Evolutionary conservation across 495 filamentous ascomycete genomes (phyloP).

Genomic region (Penicillium bovifimosum): DNA sequence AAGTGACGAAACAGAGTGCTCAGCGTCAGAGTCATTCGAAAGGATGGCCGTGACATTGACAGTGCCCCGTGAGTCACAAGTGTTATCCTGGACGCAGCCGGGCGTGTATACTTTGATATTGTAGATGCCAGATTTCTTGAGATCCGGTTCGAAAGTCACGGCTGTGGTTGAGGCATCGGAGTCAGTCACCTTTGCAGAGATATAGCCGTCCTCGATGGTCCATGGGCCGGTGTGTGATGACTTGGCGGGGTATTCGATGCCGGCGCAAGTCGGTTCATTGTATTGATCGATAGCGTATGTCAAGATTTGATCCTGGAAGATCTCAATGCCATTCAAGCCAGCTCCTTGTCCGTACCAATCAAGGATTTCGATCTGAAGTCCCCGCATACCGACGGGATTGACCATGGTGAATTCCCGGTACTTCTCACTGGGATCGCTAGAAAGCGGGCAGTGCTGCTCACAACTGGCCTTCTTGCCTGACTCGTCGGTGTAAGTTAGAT

Average conservation of each 20-base stretch:
- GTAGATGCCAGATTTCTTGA: slow-evolving; percentile 87
- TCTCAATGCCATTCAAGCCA: slow-evolving; percentile 79
- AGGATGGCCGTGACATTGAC: slow-evolving; percentile 74
- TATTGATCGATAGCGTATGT: slow-evolving; percentile 79
- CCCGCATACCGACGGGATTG: slow-evolving; percentile 80
- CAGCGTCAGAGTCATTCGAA: slow-evolving; percentile 40
- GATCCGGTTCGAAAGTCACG: slow-evolving; percentile 74
- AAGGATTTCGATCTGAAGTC: slow-evolving; percentile 79
- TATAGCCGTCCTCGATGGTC: slow-evolving; percentile 65
- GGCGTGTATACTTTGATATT: slow-evolving; percentile 84
- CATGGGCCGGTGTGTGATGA: slow-evolving; percentile 70
- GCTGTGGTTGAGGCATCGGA: slow-evolving; percentile 50
- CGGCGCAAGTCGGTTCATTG: slow-evolving; percentile 82
- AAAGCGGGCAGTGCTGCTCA: slow-evolving; percentile 74
- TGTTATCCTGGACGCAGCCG: slow-evolving; percentile 75
- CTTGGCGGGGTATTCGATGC: slow-evolving; percentile 55
- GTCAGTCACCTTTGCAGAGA: slow-evolving; percentile 59
- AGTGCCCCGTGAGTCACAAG: slow-evolving; percentile 67
- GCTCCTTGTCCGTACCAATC: slow-evolving; percentile 82
- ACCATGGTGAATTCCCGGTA: slow-evolving; percentile 91
- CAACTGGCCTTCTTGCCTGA: slow-evolving; percentile 62
- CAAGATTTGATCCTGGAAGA: slow-evolving; percentile 83
- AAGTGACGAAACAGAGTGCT: slow-evolving; percentile 38
- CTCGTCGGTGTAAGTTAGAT: slow-evolving; percentile 80
- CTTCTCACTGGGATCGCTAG: slow-evolving; percentile 52